Percentiles rank a stretch among this genome's conserved stretches.
Conservation (phyloP, 345 rosid genomes). For the Nasturtium officinale region DNA sequence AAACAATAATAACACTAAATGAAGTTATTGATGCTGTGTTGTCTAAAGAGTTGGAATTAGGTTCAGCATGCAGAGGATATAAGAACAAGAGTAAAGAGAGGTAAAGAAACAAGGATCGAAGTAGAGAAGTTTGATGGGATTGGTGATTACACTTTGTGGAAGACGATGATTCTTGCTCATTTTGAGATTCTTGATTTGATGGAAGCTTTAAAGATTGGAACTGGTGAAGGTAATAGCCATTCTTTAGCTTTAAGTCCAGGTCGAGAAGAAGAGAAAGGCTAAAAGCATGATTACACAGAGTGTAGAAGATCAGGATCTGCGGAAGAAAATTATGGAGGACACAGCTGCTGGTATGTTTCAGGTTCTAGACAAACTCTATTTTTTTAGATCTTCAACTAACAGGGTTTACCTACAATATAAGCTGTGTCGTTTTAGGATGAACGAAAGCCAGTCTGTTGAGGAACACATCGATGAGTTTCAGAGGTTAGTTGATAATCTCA, state of each 20-base stretch:
- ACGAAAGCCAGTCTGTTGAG: slow-evolving; percentile 10
- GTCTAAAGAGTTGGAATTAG: slow-evolving; percentile 4
- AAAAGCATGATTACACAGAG: background rate
- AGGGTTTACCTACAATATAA: background rate
- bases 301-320: background rate
- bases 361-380: background rate
- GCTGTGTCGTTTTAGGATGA: slow-evolving; percentile 2
- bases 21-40: background rate
- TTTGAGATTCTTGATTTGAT: slow-evolving; percentile 1
- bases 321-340: background rate
- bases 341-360: slow-evolving; percentile 12
- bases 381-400: background rate
- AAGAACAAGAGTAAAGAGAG: background rate
- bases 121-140: slow-evolving; percentile 8
- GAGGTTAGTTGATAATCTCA: background rate
- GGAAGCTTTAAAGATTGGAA: background rate
- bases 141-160: slow-evolving; percentile 6
- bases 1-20: background rate
- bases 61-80: background rate
- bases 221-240: background rate
- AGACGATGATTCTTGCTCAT: slow-evolving; percentile 3
- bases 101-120: background rate
- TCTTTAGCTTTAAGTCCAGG: background rate
- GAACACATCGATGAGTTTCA: slow-evolving; percentile 15
- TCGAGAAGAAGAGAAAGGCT: slow-evolving; percentile 5